phyloP scores from a whole-genome alignment of 2,329 filamentous ascomycete species.

The Stachybotrys chlorohalonatus region DNA sequence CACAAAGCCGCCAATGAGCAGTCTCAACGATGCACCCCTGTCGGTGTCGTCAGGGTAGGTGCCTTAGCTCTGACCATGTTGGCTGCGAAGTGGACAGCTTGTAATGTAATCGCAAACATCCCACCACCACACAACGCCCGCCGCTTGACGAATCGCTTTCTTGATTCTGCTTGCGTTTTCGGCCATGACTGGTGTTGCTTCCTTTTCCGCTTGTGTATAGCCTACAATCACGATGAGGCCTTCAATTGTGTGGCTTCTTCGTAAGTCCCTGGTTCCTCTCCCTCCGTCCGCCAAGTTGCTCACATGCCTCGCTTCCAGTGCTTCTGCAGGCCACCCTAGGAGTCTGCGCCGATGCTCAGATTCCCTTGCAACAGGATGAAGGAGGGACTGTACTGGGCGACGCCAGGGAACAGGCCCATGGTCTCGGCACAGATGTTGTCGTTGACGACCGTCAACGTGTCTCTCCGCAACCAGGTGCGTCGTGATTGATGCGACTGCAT shows the following conservation, averaged over 20 bases:
- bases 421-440: slow-evolving; percentile 16
- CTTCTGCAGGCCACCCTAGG: slow-evolving; percentile 34
- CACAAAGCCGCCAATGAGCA: neutral
- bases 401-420: slow-evolving; percentile 21
- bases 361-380: slow-evolving; percentile 21
- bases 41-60: neutral
- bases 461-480: slow-evolving; percentile 28
- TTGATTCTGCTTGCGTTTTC: slow-evolving; percentile 2
- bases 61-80: neutral
- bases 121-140: slow-evolving; percentile 8
- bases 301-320: slow-evolving; percentile 24
- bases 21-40: neutral
- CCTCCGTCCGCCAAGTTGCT: slow-evolving; percentile 8
- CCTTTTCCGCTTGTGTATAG: slow-evolving; percentile 19
- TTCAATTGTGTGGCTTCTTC: slow-evolving; percentile 29
- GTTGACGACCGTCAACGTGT: slow-evolving; percentile 16
- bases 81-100: neutral
- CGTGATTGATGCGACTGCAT: neutral
- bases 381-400: slow-evolving; percentile 17
- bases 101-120: neutral
- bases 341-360: slow-evolving; percentile 28
- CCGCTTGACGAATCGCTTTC: slow-evolving; percentile 4
- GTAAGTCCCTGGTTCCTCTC: slow-evolving; percentile 18
- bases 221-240: slow-evolving; percentile 29
- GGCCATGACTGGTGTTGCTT: slow-evolving; percentile 19